Conservation (phyloP, 148 eudicot genomes). For the Cornus suecica region DNA sequence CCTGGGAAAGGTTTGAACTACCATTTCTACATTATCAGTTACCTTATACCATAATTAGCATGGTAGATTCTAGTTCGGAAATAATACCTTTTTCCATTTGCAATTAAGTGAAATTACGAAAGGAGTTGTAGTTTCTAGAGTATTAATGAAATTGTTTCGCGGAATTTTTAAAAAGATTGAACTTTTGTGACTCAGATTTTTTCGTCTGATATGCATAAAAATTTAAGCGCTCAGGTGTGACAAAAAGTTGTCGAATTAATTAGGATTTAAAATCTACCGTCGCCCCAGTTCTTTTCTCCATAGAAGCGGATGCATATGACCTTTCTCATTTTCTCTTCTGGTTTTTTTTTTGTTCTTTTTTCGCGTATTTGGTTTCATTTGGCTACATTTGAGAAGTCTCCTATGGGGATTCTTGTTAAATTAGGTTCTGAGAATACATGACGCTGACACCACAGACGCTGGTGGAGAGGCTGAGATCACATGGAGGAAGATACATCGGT, state of each 20-base stretch:
- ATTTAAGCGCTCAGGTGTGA: not conserved
- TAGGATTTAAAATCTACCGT: not conserved
- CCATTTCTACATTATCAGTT: not conserved
- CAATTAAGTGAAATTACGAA: not conserved
- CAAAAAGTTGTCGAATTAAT: not conserved
- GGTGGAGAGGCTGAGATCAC: conserved; percentile 81
- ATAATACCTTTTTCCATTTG: not conserved
- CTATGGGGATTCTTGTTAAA: conserved; percentile 46
- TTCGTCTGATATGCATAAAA: conserved; percentile 5
- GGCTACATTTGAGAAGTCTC: conserved; percentile 25
- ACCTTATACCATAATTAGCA: not conserved
- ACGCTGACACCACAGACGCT: conserved; percentile 88
- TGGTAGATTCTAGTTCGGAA: not conserved
- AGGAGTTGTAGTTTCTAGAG: conserved; percentile 5
- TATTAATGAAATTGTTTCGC: not conserved
- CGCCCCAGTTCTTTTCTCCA: not conserved
- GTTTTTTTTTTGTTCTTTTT: not conserved
- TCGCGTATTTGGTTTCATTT: not conserved
- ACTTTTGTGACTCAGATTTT: no score
- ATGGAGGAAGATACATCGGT: conserved; percentile 64
- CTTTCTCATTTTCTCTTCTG: no score
- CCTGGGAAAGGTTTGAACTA: conserved; percentile 70
- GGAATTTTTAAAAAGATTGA: not conserved
- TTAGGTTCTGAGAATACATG: conserved; percentile 71
- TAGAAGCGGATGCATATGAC: not conserved